These are phyloP conservation scores for Helotiales sp. DNA, from an alignment of 2,329 filamentous ascomycete species.

Conservation along the genomic window DNA sequence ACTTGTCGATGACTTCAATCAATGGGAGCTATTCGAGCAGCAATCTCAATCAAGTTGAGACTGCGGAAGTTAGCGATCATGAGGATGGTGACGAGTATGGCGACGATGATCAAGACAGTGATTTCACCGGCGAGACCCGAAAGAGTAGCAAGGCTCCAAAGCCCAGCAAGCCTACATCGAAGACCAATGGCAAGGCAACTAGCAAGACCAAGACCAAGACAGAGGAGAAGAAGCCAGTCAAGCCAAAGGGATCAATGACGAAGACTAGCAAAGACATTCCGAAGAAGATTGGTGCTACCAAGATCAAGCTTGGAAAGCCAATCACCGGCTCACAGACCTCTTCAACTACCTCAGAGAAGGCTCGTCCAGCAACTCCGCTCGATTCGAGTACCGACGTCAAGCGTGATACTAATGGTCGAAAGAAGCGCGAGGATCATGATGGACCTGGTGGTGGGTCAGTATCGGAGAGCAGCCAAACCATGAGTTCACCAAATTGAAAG, in stretches of 20 bases:
- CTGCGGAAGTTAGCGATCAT: constrained; percentile 18
- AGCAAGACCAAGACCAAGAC: constrained; percentile 15
- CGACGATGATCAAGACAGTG: constrained; percentile 31
- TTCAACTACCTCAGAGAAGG: neutral
- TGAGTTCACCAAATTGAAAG: constrained; percentile 21
- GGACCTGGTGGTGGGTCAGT: constrained; percentile 4
- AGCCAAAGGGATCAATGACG: too few relatives aligned
- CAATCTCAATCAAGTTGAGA: constrained; percentile 23
- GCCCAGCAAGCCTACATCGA: constrained; percentile 4
- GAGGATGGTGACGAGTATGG: constrained; percentile 28
- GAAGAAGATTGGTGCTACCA: too few relatives aligned
- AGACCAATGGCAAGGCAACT: constrained; percentile 8
- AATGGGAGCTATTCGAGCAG: too few relatives aligned
- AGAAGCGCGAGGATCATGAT: neutral
- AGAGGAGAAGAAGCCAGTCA: constrained; percentile 3
- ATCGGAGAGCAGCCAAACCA: constrained; percentile 27
- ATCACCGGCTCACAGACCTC: neutral
- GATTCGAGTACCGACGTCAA: neutral
- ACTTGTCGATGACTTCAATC: constrained; percentile 18
- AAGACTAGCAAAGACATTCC: too few relatives aligned
- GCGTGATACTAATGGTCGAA: constrained; percentile 12
- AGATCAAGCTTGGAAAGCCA: too few relatives aligned
- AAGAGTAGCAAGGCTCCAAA: constrained; percentile 23
- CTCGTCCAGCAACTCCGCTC: neutral
- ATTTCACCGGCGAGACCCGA: constrained; percentile 29